Conservation (phyloP, 2,329 filamentous ascomycete genomes). For the Aspergillus sclerotialis region DNA sequence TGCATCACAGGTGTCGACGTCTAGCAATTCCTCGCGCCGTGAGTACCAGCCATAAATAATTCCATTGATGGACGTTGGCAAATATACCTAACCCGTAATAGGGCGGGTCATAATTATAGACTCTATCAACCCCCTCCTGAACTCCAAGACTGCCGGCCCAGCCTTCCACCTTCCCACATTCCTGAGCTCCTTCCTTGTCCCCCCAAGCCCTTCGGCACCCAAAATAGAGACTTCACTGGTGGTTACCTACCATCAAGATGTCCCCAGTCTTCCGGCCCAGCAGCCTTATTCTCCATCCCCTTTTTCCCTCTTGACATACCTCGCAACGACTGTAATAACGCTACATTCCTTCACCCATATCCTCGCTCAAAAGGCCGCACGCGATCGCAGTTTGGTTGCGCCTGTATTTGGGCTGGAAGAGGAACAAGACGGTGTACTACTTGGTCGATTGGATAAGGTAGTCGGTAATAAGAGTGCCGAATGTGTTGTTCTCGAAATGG, state of each 20-base stretch:
- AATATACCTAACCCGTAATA: constrained; percentile 28
- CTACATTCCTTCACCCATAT: constrained; percentile 68
- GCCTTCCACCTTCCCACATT: constrained; percentile 58
- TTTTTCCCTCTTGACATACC: constrained; percentile 66
- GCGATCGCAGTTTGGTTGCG: constrained; percentile 64
- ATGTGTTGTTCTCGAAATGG: constrained; percentile 72
- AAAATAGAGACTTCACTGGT: constrained; percentile 58
- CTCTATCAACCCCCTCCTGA: constrained; percentile 61
- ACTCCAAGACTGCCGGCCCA: constrained; percentile 31
- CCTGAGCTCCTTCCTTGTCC: constrained; percentile 62
- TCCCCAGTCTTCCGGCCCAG: constrained; percentile 48
- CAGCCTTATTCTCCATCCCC: constrained; percentile 54
- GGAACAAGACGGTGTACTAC: constrained; percentile 68
- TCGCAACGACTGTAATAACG: constrained; percentile 80
- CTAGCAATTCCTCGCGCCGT: constrained; percentile 20
- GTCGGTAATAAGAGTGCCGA: constrained; percentile 35
- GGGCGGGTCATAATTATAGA: constrained; percentile 73
- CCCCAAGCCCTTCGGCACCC: constrained; percentile 28
- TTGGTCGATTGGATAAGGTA: constrained; percentile 49
- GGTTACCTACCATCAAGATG: constrained; percentile 74
- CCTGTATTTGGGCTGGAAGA: constrained; percentile 75
- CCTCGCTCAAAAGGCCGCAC: constrained; percentile 65
- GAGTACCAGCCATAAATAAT: constrained; percentile 7
- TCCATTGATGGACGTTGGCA: neutral
- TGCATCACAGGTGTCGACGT: constrained; percentile 16